A percentile compares a stretch with the other conserved stretches of the same genome.
These are phyloP conservation scores for Hippophae tibetana DNA, from an alignment of 306 rosid species.

Conservation along the genomic window DNA sequence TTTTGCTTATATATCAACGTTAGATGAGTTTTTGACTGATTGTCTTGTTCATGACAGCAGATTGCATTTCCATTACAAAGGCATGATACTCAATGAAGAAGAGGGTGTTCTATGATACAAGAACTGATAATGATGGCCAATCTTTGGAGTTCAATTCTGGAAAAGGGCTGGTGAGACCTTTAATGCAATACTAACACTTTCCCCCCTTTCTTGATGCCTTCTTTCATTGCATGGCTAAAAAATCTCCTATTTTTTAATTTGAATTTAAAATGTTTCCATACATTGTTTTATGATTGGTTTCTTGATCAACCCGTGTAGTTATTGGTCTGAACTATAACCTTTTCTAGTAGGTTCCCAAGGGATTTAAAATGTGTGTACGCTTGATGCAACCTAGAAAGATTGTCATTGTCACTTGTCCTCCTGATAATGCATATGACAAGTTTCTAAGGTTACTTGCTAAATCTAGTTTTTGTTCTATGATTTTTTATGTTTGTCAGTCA, in stretches of 20 bases:
- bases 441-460: conserved; percentile 52
- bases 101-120: conserved; percentile 54
- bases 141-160: conserved; percentile 78
- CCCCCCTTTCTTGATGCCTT: background rate
- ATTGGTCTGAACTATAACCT: background rate
- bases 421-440: conserved; percentile 95
- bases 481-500: conserved; percentile 7
- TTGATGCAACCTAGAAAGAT: conserved; percentile 91
- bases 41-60: conserved; percentile 98
- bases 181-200: conserved; percentile 21
- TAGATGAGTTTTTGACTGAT: conserved; percentile 97
- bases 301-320: too few species aligned
- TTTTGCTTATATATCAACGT: conserved; percentile 23
- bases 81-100: conserved; percentile 36
- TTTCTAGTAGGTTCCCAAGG: conserved; percentile 66
- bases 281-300: too few species aligned
- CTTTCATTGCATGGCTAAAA: background rate
- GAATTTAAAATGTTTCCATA: background rate
- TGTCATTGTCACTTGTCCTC: conserved; percentile 76
- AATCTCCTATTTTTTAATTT: background rate
- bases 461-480: conserved; percentile 3
- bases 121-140: conserved; percentile 70
- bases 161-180: conserved; percentile 63
- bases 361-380: conserved; percentile 89
- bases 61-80: conserved; percentile 83